These are phyloP conservation scores for Alnus glutinosa DNA, from an alignment of 306 rosid species.

Conservation along the genomic window DNA sequence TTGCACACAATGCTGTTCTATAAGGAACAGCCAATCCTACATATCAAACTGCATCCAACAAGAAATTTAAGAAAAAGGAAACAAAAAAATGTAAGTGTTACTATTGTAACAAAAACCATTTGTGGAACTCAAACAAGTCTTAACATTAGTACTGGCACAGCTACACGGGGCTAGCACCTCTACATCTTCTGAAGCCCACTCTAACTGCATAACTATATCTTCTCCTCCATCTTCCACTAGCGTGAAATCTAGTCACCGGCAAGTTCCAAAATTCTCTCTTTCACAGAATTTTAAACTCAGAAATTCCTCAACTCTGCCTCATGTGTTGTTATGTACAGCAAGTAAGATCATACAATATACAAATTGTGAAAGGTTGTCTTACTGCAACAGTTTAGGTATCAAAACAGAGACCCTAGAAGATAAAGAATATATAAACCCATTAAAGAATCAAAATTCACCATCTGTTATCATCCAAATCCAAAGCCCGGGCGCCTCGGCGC, in stretches of 20 bases:
- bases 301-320: constrained; percentile 26
- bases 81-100: neutral
- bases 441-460: constrained; percentile 31
- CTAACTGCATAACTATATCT: constrained; percentile 18
- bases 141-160: constrained; percentile 4
- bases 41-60: constrained; percentile 3
- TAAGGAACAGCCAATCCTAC: constrained; percentile 5
- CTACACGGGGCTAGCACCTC: constrained; percentile 17
- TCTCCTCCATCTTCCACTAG: constrained; percentile 19
- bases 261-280: constrained; percentile 29
- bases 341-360: constrained; percentile 23
- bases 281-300: constrained; percentile 19
- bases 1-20: constrained; percentile 23
- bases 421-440: constrained; percentile 4
- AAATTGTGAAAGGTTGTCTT: constrained; percentile 21
- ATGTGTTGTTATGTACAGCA: constrained; percentile 45
- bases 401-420: neutral
- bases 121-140: constrained; percentile 2
- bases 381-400: constrained; percentile 7
- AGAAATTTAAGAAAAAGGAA: neutral
- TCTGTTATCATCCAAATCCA: constrained; percentile 34
- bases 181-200: constrained; percentile 19
- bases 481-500: constrained; percentile 34
- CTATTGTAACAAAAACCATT: constrained; percentile 5
- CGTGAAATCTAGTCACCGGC: constrained; percentile 14